A percentile compares a stretch with the other conserved stretches of the same genome.
Evolutionary conservation across 2,329 filamentous ascomycete species (phyloP).

Genomic region (Stemphylium vesicarium): DNA sequence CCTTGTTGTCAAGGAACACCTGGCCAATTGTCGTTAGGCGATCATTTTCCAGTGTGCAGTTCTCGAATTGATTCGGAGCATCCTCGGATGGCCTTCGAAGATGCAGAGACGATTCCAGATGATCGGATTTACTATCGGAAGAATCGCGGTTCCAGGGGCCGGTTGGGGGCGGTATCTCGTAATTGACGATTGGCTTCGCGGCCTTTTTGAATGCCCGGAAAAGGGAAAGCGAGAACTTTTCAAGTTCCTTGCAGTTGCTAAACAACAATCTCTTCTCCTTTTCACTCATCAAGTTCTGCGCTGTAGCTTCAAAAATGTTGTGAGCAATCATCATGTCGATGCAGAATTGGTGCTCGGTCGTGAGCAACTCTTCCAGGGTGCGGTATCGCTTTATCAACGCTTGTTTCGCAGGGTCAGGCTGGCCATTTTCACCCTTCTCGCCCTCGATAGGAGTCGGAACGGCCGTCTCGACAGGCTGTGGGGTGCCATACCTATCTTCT

Average conservation of each 20-base stretch:
- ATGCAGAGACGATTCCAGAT: constrained; percentile 24
- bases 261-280: constrained; percentile 92
- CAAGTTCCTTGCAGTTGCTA: constrained; percentile 89
- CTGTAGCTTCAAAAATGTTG: constrained; percentile 96
- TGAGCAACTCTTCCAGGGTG: constrained; percentile 88
- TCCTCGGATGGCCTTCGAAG: constrained; percentile 27
- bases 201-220: constrained; percentile 81
- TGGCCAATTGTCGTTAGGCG: constrained; percentile 64
- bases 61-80: constrained; percentile 38
- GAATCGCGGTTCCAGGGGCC: constrained; percentile 35
- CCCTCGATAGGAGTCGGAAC: constrained; percentile 11
- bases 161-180: constrained; percentile 46
- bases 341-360: constrained; percentile 90
- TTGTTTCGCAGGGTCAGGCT: constrained; percentile 31
- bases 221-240: constrained; percentile 81
- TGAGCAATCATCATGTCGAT: constrained; percentile 97
- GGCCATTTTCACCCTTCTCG: constrained; percentile 24
- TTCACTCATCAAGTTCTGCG: constrained; percentile 76
- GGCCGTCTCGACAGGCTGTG: constrained; percentile 21
- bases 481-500: constrained; percentile 26
- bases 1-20: constrained; percentile 63
- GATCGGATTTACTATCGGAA: constrained; percentile 24
- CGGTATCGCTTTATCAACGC: constrained; percentile 77
- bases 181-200: constrained; percentile 74
- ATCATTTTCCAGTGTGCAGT: constrained; percentile 58